Evolutionary conservation across 1,139 yeast genomes (phyloP).

Genomic region (Yamadazyma conglobata): DNA sequence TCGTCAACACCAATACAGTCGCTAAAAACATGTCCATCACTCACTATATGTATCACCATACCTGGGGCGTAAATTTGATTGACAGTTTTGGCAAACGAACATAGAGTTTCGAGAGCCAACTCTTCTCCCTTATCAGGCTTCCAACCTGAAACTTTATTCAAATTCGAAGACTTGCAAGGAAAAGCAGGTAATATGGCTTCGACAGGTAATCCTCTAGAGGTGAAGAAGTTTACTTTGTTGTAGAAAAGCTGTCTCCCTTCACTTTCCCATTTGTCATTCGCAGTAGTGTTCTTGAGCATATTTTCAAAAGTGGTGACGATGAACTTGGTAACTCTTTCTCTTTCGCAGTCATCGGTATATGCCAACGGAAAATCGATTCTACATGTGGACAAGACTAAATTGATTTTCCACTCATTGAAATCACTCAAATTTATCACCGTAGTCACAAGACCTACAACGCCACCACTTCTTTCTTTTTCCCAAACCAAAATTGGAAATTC

Average conservation of each 20-base stretch:
- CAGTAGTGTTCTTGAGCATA: constrained; percentile 45
- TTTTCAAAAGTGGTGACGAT: constrained; percentile 35
- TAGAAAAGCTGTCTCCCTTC: constrained; percentile 43
- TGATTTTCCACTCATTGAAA: constrained; percentile 36
- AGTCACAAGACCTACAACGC: constrained; percentile 28
- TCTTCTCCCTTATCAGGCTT: constrained; percentile 50
- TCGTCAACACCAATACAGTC: constrained; percentile 59
- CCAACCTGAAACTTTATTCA: constrained; percentile 47
- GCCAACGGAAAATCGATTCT: constrained; percentile 9
- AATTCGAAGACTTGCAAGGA: constrained; percentile 60
- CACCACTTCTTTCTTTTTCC: constrained; percentile 17
- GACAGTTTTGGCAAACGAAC: constrained; percentile 30
- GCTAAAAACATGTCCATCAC: constrained; percentile 65
- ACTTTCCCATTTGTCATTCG: constrained; percentile 46
- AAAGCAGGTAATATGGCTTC: constrained; percentile 63
- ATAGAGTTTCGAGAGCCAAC: constrained; percentile 32
- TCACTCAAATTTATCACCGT: constrained; percentile 18
- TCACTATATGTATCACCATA: constrained; percentile 51
- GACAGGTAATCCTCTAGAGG: constrained; percentile 42
- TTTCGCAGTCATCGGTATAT: constrained; percentile 6
- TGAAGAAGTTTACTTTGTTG: constrained; percentile 43
- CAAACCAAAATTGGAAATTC: constrained; percentile 16
- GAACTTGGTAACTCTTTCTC: too few relatives aligned
- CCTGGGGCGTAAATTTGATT: constrained; percentile 51
- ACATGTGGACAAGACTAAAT: constrained; percentile 20